Percentiles rank a stretch among this genome's conserved stretches.
phyloP scores from a whole-genome alignment of 352 stramenopile genomes.

The Discostella stelligera region DNA sequence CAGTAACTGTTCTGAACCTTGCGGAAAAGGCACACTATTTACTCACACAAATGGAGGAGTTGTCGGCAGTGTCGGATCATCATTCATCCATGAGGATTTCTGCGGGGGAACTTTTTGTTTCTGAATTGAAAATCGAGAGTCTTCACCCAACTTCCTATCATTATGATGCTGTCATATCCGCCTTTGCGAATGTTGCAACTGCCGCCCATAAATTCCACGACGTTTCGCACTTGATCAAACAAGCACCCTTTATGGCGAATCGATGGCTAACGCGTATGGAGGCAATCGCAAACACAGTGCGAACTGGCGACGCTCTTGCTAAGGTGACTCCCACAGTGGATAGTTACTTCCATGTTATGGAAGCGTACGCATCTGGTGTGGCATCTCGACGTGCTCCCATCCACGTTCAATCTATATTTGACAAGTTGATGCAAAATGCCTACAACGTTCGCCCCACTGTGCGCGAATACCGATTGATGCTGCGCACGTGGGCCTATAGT shows the following conservation, averaged over 20 bases:
- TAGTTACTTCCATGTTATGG: conserved; percentile 67
- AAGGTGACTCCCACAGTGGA: conserved; percentile 44
- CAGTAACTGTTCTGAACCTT: conserved; percentile 23
- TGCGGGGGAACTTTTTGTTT: neutral
- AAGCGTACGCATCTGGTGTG: conserved; percentile 55
- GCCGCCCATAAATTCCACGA: conserved; percentile 23
- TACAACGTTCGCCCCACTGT: conserved; percentile 38
- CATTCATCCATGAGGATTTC: conserved; percentile 48
- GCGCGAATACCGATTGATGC: conserved; percentile 60
- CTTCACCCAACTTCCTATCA: conserved; percentile 49
- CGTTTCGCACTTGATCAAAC: conserved; percentile 42
- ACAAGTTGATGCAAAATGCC: conserved; percentile 41
- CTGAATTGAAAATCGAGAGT: conserved; percentile 15
- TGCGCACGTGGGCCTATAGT: conserved; percentile 64
- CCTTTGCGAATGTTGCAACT: conserved; percentile 40
- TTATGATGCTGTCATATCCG: conserved; percentile 46
- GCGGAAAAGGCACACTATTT: conserved; percentile 46
- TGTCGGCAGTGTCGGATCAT: conserved; percentile 48
- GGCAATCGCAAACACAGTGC: conserved; percentile 15
- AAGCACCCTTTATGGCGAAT: conserved; percentile 67
- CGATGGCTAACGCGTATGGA: conserved; percentile 66
- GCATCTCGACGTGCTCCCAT: conserved; percentile 34
- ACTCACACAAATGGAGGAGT: conserved; percentile 52
- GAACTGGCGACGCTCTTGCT: conserved; percentile 10
- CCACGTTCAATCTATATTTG: conserved; percentile 46